Evolutionary conservation across 1,284 basidiomycete genomes (phyloP).

Genomic region (Fomitopsis pinicola): DNA sequence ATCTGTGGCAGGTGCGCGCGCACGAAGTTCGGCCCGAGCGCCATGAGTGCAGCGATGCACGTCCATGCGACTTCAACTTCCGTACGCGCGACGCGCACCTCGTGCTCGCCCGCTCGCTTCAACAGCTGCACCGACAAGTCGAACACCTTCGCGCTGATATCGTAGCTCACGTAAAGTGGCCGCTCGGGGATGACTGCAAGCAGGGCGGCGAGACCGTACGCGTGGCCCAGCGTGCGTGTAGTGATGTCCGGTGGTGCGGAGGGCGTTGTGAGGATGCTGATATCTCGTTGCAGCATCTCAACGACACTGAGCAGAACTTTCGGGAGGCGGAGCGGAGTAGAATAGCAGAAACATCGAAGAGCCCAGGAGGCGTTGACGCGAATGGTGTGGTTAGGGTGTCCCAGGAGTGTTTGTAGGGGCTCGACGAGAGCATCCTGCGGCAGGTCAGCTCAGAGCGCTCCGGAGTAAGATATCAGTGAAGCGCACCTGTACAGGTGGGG

Average conservation of each 20-base stretch:
- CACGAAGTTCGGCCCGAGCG: slow-evolving; percentile 91
- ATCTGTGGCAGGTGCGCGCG: slow-evolving; percentile 89
- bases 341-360: slow-evolving; percentile 85
- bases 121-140: slow-evolving; percentile 89
- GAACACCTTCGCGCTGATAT: slow-evolving; percentile 87
- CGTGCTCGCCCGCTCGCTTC: slow-evolving; percentile 89
- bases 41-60: slow-evolving; percentile 86
- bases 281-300: slow-evolving; percentile 82
- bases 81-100: slow-evolving; percentile 74
- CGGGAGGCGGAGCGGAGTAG: slow-evolving; percentile 82
- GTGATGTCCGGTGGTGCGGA: slow-evolving; percentile 72
- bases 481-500: slow-evolving; percentile 76
- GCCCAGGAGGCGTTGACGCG: slow-evolving; percentile 87
- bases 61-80: slow-evolving; percentile 97
- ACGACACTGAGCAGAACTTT: slow-evolving; percentile 72
- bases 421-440: slow-evolving; percentile 79
- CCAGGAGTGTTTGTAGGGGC: slow-evolving; percentile 79
- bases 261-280: slow-evolving; percentile 64
- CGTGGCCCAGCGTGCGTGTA: slow-evolving; percentile 77
- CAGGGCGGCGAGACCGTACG: slow-evolving; percentile 85
- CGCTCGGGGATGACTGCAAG: slow-evolving; percentile 83
- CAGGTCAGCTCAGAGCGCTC: neutral
- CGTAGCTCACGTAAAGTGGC: slow-evolving; percentile 93
- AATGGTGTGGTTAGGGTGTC: slow-evolving; percentile 85
- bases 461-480: neutral